Conservation (phyloP, 192 early-diverging fungal genomes). For the Paraglomus occultum region DNA sequence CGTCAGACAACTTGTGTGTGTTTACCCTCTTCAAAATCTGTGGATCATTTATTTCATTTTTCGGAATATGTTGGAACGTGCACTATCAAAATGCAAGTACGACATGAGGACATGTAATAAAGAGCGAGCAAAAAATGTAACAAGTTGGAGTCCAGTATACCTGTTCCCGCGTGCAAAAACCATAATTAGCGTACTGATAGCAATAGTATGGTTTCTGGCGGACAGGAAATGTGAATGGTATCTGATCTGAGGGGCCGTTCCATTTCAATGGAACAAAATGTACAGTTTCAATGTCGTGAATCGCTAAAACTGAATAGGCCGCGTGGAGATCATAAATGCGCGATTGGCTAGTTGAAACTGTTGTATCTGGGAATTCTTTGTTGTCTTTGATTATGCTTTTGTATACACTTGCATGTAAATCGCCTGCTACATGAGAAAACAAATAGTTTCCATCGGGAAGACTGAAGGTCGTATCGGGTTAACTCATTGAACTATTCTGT, state of each 20-base stretch:
- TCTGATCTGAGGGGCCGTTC: slow-evolving; percentile 31
- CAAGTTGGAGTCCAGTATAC: too few relatives aligned
- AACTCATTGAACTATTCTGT: background rate
- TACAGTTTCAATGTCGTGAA: slow-evolving; percentile 27
- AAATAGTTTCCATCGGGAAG: slow-evolving; percentile 29
- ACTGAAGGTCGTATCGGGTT: slow-evolving; percentile 8
- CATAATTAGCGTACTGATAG: too few relatives aligned
- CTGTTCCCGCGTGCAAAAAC: too few relatives aligned
- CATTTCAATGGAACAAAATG: slow-evolving; percentile 32
- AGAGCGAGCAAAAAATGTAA: too few relatives aligned
- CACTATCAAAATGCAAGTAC: too few relatives aligned
- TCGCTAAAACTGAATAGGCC: background rate
- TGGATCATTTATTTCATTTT: too few relatives aligned
- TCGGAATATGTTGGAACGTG: too few relatives aligned
- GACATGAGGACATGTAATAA: too few relatives aligned
- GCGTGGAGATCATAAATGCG: slow-evolving; percentile 20
- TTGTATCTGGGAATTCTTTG: background rate
- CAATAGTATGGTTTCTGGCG: too few relatives aligned
- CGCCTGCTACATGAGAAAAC: slow-evolving; percentile 26
- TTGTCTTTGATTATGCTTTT: background rate
- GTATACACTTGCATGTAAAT: slow-evolving; percentile 13
- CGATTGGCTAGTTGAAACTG: background rate
- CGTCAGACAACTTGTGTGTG: too few relatives aligned
- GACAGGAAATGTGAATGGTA: slow-evolving; percentile 36
- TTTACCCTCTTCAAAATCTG: too few relatives aligned